phyloP scores from a whole-genome alignment of 257 asterid species.

The Solanum peruvianum region DNA sequence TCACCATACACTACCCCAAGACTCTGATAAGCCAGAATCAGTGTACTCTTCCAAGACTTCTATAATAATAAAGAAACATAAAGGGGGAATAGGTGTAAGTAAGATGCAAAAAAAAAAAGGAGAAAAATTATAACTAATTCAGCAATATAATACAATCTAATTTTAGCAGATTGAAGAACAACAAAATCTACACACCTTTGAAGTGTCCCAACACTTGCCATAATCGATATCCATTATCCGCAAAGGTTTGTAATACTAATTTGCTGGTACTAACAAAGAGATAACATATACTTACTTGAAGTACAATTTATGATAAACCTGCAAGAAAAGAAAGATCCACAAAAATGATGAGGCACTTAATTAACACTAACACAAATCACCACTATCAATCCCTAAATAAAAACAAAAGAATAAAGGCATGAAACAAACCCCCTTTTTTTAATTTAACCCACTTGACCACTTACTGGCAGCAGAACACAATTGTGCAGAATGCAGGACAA shows the following conservation, averaged over 20 bases:
- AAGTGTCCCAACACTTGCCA: constrained; percentile 55
- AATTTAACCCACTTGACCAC: constrained; percentile 13
- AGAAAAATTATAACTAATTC: neutral
- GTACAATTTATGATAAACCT: neutral
- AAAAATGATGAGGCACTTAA: constrained; percentile 3
- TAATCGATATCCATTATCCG: constrained; percentile 48
- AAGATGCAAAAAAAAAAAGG: neutral
- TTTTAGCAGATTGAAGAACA: neutral
- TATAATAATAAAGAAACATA: no score
- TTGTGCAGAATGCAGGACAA: neutral
- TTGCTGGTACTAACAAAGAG: constrained; percentile 1
- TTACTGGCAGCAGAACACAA: constrained; percentile 3
- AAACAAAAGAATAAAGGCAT: constrained; percentile 17
- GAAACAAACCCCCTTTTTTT: constrained; percentile 19
- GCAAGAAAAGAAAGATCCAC: neutral
- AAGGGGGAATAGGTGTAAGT: no score
- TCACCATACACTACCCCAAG: constrained; percentile 98
- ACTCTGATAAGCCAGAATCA: constrained; percentile 86
- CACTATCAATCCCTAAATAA: constrained; percentile 15
- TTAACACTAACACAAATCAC: constrained; percentile 14
- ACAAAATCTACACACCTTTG: constrained; percentile 34
- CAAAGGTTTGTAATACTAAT: neutral
- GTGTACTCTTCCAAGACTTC: constrained; percentile 73
- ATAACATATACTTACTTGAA: constrained; percentile 23
- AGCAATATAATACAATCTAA: neutral